A percentile compares a stretch with the other conserved stretches of the same genome.
phyloP scores from a whole-genome alignment of 768 basidiomycete species.

The Leccinellum albellum region DNA sequence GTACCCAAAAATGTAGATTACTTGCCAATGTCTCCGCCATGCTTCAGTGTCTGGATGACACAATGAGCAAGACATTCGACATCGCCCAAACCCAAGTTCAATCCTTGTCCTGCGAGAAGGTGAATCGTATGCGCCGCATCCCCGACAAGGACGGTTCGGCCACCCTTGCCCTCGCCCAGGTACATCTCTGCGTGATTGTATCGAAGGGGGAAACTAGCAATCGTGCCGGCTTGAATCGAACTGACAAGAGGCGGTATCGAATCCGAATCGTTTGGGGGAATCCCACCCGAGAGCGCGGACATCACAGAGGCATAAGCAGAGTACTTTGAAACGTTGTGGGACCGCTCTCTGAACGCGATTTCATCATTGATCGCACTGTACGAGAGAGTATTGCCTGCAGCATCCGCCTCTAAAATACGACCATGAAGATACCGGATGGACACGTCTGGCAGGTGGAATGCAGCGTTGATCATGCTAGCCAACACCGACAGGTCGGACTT shows the following conservation, averaged over 20 bases:
- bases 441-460: constrained; percentile 77
- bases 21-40: constrained; percentile 84
- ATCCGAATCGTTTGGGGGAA: constrained; percentile 61
- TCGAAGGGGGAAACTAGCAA: constrained; percentile 87
- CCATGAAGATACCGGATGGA: constrained; percentile 67
- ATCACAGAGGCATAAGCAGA: constrained; percentile 60
- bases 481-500: constrained; percentile 62
- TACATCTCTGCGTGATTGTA: constrained; percentile 86
- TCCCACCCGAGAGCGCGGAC: constrained; percentile 36
- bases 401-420: constrained; percentile 54
- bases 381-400: constrained; percentile 43
- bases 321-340: constrained; percentile 59
- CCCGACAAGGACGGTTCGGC: constrained; percentile 84
- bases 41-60: constrained; percentile 51
- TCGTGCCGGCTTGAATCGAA: constrained; percentile 63
- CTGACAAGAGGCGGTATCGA: constrained; percentile 71
- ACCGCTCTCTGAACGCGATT: constrained; percentile 67
- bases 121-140: constrained; percentile 96
- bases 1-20: not conserved
- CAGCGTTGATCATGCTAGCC: constrained; percentile 79
- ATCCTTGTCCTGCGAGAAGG: constrained; percentile 92
- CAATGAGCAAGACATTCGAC: constrained; percentile 67
- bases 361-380: constrained; percentile 53
- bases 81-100: constrained; percentile 89
- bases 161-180: constrained; percentile 63